Conservation (phyloP, 495 filamentous ascomycete species). For the Friedmanniomyces simplex region DNA sequence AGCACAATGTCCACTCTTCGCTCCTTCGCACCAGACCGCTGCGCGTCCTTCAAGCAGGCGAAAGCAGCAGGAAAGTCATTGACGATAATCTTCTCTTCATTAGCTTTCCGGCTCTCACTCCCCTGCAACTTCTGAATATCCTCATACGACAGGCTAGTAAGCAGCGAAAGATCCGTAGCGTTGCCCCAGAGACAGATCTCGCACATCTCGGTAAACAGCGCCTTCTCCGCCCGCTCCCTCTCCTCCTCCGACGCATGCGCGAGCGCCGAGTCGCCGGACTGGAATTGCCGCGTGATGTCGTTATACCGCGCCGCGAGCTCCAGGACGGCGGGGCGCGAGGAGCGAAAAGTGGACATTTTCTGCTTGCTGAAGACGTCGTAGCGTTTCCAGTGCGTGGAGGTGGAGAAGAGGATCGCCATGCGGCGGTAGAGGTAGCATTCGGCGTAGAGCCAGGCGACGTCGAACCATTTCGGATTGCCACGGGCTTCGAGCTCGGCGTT, state of each 20-base stretch:
- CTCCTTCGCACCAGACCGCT: slow-evolving; percentile 40
- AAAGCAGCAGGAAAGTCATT: slow-evolving; percentile 75
- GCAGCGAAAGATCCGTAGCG: slow-evolving; percentile 84
- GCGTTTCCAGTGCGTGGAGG: slow-evolving; percentile 73
- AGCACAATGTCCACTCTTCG: slow-evolving; percentile 83
- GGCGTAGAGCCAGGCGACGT: slow-evolving; percentile 74
- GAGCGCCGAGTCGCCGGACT: slow-evolving; percentile 33
- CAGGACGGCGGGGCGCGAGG: slow-evolving; percentile 81
- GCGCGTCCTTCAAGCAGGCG: slow-evolving; percentile 51
- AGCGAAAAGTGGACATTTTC: slow-evolving; percentile 87
- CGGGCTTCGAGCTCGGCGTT: slow-evolving; percentile 74
- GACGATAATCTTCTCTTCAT: slow-evolving; percentile 79
- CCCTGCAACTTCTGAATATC: slow-evolving; percentile 96
- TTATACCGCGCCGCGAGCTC: slow-evolving; percentile 74
- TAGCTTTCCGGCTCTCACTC: slow-evolving; percentile 66
- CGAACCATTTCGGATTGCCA: slow-evolving; percentile 68
- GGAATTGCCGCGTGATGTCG: slow-evolving; percentile 49
- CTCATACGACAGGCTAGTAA: slow-evolving; percentile 83
- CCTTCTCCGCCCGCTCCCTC: slow-evolving; percentile 56
- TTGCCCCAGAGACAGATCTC: slow-evolving; percentile 98
- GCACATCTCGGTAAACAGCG: slow-evolving; percentile 85
- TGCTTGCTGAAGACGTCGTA: slow-evolving; percentile 89
- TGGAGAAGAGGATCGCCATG: slow-evolving; percentile 61
- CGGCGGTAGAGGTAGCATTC: slow-evolving; percentile 95
- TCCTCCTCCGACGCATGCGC: slow-evolving; percentile 35